Evolutionary conservation across 1,284 basidiomycete genomes (phyloP).

Genomic region (Pseudozyma thailandica): DNA sequence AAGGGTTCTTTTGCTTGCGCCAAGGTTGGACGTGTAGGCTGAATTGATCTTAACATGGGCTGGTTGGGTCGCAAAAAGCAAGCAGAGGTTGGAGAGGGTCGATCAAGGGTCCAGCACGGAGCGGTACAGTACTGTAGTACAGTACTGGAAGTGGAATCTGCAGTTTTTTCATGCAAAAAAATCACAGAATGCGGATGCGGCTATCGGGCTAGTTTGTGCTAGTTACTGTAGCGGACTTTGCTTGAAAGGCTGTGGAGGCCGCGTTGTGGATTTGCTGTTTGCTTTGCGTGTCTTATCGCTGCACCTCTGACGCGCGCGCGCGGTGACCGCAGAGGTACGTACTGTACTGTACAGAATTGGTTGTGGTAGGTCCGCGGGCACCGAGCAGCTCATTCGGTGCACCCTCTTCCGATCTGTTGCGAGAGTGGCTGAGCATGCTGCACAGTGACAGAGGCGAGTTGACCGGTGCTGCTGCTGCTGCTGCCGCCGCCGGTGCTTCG

Average conservation of each 20-base stretch:
- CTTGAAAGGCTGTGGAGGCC: constrained; percentile 1
- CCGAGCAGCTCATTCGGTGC: too few relatives aligned
- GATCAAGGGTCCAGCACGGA: constrained; percentile 12
- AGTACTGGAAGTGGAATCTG: background rate
- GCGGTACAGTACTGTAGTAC: too few relatives aligned
- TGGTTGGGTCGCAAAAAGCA: too few relatives aligned
- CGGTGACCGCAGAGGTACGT: constrained; percentile 11
- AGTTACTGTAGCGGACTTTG: too few relatives aligned
- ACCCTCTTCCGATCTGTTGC: constrained; percentile 11
- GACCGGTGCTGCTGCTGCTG: constrained; percentile 10
- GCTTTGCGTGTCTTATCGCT: constrained; percentile 10
- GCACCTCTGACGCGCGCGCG: too few relatives aligned
- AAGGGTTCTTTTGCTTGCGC: too few relatives aligned
- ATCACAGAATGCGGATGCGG: constrained; percentile 6
- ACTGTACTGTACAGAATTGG: too few relatives aligned
- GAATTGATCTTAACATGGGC: too few relatives aligned
- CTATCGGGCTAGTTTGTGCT: too few relatives aligned
- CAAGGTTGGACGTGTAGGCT: too few relatives aligned
- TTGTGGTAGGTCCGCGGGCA: constrained; percentile 6
- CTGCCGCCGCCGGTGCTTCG: background rate
- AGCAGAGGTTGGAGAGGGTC: too few relatives aligned
- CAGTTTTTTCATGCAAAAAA: background rate
- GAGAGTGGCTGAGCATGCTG: background rate
- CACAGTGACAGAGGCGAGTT: background rate
- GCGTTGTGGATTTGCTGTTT: background rate